Evolutionary conservation across 495 filamentous ascomycete species (phyloP).

Genomic region (Aspergillus mulundensis): DNA sequence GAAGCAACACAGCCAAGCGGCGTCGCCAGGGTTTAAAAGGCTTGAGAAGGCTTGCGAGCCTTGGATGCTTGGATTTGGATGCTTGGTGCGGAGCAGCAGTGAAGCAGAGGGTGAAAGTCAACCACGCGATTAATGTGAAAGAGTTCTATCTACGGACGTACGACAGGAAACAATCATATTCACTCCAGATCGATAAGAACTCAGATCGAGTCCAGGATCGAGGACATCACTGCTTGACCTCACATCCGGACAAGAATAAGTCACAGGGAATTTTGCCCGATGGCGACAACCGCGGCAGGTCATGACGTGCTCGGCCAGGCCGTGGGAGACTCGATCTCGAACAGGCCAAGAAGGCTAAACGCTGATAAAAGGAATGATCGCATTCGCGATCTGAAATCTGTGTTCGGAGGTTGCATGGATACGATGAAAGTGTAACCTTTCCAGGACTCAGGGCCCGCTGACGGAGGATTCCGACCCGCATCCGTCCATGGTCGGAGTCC

Average conservation of each 20-base stretch:
- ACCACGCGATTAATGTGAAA: too few species aligned
- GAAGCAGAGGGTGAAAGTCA: background rate
- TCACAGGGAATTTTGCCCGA: background rate
- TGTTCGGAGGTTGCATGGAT: background rate
- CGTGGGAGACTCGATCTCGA: background rate
- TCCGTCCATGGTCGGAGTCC: background rate
- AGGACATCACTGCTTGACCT: slow-evolving; percentile 4
- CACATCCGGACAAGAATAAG: background rate
- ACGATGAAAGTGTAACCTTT: background rate
- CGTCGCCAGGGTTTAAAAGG: slow-evolving; percentile 3
- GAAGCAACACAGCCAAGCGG: slow-evolving; percentile 11
- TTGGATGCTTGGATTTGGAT: background rate
- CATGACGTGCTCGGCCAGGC: slow-evolving; percentile 16
- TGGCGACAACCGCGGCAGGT: background rate
- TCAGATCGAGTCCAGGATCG: background rate
- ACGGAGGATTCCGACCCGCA: slow-evolving; percentile 6
- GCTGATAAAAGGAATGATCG: background rate
- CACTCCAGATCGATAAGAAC: background rate
- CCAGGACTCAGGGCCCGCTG: background rate
- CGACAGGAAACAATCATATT: background rate
- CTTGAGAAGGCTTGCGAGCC: background rate
- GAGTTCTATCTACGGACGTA: background rate
- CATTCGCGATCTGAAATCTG: slow-evolving; percentile 1
- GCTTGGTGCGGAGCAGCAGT: background rate
- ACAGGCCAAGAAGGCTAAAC: background rate